A percentile compares a stretch with the other conserved stretches of the same genome.
Evolutionary conservation across 768 basidiomycete genomes (phyloP).

Genomic region (Gautieria morchelliformis): DNA sequence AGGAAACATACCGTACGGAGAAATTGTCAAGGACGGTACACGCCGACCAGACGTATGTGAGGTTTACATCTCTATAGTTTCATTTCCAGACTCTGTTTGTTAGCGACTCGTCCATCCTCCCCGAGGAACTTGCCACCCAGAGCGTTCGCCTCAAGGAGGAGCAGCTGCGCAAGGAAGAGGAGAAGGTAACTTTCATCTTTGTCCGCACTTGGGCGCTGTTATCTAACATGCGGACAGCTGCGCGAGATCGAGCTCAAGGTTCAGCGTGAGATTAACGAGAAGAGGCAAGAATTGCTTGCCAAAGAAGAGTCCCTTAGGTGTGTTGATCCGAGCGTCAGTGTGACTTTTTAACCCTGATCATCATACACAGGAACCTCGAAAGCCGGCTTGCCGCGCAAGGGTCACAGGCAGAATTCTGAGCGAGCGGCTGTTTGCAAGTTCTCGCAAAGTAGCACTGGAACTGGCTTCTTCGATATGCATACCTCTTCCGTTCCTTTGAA

Average conservation of each 20-base stretch:
- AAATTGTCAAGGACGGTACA: constrained; percentile 89
- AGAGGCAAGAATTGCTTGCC: constrained; percentile 90
- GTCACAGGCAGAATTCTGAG: constrained; percentile 69
- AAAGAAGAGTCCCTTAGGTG: constrained; percentile 92
- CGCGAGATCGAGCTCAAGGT: constrained; percentile 98
- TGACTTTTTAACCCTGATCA: background rate
- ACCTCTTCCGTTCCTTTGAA: constrained; percentile 1
- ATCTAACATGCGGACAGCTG: constrained; percentile 36
- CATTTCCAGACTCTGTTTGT: background rate
- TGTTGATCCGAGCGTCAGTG: constrained; percentile 12
- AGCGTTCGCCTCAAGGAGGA: constrained; percentile 98
- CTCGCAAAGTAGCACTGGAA: constrained; percentile 1
- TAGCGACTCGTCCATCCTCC: constrained; percentile 83
- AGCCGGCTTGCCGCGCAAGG: constrained; percentile 86
- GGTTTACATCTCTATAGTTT: constrained; percentile 11
- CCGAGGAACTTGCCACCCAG: constrained; percentile 95
- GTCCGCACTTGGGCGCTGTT: background rate
- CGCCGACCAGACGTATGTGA: constrained; percentile 56
- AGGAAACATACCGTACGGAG: constrained; percentile 94
- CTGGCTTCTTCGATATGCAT: background rate
- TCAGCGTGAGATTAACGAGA: constrained; percentile 95
- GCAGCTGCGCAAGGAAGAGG: constrained; percentile 92
- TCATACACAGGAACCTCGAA: constrained; percentile 61
- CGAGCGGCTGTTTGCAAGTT: constrained; percentile 16
- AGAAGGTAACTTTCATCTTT: constrained; percentile 50